Evolutionary conservation across 2,329 filamentous ascomycete genomes (phyloP), one percentile per base, ranked within the genome.

Genomic region (Parastagonospora nodorum): DNA sequence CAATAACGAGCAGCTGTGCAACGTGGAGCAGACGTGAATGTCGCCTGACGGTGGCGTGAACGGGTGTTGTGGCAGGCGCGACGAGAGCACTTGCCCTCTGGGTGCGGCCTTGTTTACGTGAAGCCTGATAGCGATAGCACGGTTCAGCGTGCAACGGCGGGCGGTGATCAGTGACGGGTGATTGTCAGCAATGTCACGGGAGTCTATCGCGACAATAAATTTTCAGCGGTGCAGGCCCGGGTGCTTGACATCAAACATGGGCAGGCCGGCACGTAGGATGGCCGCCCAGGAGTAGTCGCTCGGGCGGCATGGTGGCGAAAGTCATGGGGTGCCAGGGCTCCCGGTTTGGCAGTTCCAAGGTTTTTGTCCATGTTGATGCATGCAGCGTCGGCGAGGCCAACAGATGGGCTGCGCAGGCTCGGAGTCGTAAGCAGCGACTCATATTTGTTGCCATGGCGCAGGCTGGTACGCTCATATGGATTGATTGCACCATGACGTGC

Each of bases 1-100:
- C 48, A 51, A 48, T 38, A 48, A 50, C 41, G 32, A 15, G 36
- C 42, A 42, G 53, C 29, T 15, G 55, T 53, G 53, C 50, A 51
- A 56, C 55, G 50, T 49, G 47, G 36, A 32, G 36, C 46, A 38
- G 41, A 42, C 45, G 30, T 24, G n/a, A 29, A 33, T 27, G 42
- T 52, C 48, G 53, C 37, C 45, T 57, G 54, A 60, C 30, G 45
- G 46, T 57, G 57, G 54, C 39, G 52, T 55, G 50, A 51, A 60
- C 12, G 52, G 29, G 35, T 32, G 32, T 32, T 36, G 24, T 40
- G 24, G 30, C 4, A 28, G 43, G 29, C 33, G 11, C 19, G 14
- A 42, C n/a, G 12, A 27, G 10, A 5, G 29, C 40, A 42, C 37
- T 11, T 30, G 40, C 40, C 14, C 5, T 19, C 15, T 8, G 24